Evolutionary conservation across 2,329 filamentous ascomycete species (phyloP).

Genomic region (Arthrobotrys iridis): DNA sequence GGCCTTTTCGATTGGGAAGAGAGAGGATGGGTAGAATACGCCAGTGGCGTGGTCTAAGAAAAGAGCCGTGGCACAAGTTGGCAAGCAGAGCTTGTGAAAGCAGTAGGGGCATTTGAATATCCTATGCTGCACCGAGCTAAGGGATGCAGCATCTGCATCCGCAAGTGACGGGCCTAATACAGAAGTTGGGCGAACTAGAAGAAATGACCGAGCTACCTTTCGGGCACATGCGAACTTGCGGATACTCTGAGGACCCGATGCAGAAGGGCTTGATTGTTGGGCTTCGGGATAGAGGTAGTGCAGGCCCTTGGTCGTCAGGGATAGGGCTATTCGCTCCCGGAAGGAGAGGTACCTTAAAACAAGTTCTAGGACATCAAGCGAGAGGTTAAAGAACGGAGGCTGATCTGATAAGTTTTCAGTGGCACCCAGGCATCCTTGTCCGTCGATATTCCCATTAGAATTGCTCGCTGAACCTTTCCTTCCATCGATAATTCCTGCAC

Average conservation of each 20-base stretch:
- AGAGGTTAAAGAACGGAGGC: conserved; percentile 20
- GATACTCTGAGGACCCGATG: neutral
- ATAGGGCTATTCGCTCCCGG: conserved; percentile 32
- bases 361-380: conserved; percentile 21
- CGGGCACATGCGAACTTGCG: neutral
- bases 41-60: conserved; percentile 32
- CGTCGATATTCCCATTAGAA: neutral
- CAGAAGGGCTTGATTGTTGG: neutral
- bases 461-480: neutral
- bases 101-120: conserved; percentile 32
- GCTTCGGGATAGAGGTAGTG: neutral
- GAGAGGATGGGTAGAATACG: conserved; percentile 18
- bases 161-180: too few species aligned
- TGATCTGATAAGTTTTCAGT: neutral
- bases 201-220: neutral
- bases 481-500: neutral
- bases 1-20: neutral
- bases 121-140: neutral
- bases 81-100: conserved; percentile 13
- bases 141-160: neutral
- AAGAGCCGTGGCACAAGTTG: conserved; percentile 12
- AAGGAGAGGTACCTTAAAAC: conserved; percentile 26
- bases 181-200: neutral
- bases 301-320: conserved; percentile 24
- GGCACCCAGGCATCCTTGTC: neutral